Evolutionary conservation across 257 asterid species (phyloP).

Genomic region (Handroanthus guayacan): DNA sequence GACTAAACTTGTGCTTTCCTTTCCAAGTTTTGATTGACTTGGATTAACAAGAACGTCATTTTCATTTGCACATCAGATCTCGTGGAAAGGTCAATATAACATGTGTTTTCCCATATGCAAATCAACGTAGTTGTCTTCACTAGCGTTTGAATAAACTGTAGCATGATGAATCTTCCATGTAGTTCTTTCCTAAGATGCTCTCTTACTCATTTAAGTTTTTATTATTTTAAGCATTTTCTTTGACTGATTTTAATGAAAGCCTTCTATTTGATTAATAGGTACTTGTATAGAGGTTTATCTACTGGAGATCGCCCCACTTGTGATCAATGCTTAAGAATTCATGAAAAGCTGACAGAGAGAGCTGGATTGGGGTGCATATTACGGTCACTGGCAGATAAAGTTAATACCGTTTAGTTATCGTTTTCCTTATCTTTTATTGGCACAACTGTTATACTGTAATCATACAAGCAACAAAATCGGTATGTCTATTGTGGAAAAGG

Average conservation of each 20-base stretch:
- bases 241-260: conserved; percentile 1
- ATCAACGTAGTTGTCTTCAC: neutral
- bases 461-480: neutral
- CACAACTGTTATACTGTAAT: neutral
- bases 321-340: conserved; percentile 90
- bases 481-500: neutral
- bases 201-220: neutral
- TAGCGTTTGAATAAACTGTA: neutral
- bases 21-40: neutral
- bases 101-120: neutral
- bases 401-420: conserved; percentile 64
- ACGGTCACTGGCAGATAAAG: conserved; percentile 86
- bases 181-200: neutral
- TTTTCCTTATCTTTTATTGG: neutral
- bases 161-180: neutral
- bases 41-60: neutral
- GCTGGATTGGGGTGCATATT: conserved; percentile 98
- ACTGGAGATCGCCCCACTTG: conserved; percentile 99
- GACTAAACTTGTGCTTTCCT: neutral
- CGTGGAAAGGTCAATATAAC: neutral
- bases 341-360: conserved; percentile 88
- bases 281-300: conserved; percentile 89
- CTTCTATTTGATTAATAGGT: conserved; percentile 58
- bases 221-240: neutral
- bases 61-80: neutral